Base-by-base conservation (phyloP, 805 yeast species). In the Lachancea thermotolerans region DNA sequence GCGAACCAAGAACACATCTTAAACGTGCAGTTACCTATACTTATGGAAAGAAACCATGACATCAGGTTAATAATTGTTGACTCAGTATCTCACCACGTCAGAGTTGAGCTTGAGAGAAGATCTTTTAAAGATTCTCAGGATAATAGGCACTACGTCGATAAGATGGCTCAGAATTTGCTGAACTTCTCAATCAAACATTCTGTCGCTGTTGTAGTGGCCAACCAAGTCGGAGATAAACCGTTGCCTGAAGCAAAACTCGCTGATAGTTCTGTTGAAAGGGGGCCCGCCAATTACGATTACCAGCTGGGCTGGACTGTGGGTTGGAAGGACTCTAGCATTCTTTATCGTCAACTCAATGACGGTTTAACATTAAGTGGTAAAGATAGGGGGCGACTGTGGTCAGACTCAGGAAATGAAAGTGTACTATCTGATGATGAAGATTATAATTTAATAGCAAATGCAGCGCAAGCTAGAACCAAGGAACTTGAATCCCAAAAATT, bases 71-170 rank as follows among this genome's bases (percentile, higher is more conserved):
- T 91, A 0, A 72, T 88, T 1, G 70, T 90, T 9, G 98, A 91
- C 62, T 85, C 95, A 30, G 77, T 90, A 3, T 80, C 91, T 0
- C 95, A 87, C 56, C 95, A 85, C 60, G 61, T 89, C 29, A 68
- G 95, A 46, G 80, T 80, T 1, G 87, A 81, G 50, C 57, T 79
- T 18, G 71, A 65, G 35, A 66, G 70, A 35, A 67, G 60, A 10
- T 64, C 64, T 28, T 62, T 66, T 21, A 56, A 55, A 33, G 65
- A 65, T 15, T 62, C 72, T 15, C 63, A 64, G 37, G 65, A 68
- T 44, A 72, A 77, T 48, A 65, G 70, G 42, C 56, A 64, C 41
- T 73, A 76, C 50, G 55, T 75, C 16, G 64, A 67, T 27, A 65
- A 63, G 31, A 54, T 78, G 30, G 75, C 78, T 10, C 66, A 67